phyloP scores from a whole-genome alignment of 106 monocot genomes.

The Phalaenopsis aphrodite region DNA sequence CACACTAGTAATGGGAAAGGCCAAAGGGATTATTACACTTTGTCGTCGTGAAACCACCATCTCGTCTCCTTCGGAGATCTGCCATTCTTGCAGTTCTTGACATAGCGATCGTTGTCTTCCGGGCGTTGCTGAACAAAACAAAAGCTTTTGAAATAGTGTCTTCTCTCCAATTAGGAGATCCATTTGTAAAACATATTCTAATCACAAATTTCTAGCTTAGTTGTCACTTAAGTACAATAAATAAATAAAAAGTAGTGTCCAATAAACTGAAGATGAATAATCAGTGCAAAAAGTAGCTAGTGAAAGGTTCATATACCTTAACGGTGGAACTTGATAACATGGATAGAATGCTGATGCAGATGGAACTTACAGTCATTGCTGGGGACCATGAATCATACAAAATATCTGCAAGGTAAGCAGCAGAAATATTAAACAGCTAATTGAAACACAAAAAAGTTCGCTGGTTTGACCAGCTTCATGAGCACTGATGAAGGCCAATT shows the following conservation, averaged over 20 bases:
- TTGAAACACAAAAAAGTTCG: background rate
- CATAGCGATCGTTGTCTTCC: constrained; percentile 53
- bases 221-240: too few species aligned
- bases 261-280: background rate
- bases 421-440: background rate
- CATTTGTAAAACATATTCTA: too few species aligned
- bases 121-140: constrained; percentile 55
- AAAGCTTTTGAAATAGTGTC: background rate
- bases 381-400: constrained; percentile 11
- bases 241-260: background rate
- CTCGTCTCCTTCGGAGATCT: constrained; percentile 62
- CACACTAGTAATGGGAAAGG: background rate
- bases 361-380: constrained; percentile 9
- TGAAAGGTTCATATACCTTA: background rate
- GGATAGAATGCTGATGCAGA: constrained; percentile 10
- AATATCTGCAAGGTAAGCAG: constrained; percentile 1
- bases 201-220: too few species aligned
- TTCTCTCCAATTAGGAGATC: too few species aligned
- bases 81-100: constrained; percentile 61
- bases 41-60: constrained; percentile 76
- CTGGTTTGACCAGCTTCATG: background rate
- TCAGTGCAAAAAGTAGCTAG: background rate
- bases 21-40: constrained; percentile 16
- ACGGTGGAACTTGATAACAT: constrained; percentile 10
- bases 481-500: too few species aligned